Evolutionary conservation across 768 basidiomycete genomes (phyloP).

Genomic region (Coprinopsis sp.): DNA sequence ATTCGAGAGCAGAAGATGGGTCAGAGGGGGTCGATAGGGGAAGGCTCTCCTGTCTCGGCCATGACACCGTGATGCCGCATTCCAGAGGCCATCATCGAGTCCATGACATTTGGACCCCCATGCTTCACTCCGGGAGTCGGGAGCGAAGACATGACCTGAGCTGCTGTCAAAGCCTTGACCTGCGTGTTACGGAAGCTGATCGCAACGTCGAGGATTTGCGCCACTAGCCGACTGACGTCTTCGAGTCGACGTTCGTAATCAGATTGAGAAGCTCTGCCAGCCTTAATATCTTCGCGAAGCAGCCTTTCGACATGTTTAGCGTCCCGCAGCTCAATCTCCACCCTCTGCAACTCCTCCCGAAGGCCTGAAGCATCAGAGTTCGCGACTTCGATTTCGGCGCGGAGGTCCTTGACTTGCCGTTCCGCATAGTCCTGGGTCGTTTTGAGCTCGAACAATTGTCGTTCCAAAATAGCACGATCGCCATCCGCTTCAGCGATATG

Average conservation of each 20-base stretch:
- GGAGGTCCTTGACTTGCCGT: constrained; percentile 59
- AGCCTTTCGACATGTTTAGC: constrained; percentile 62
- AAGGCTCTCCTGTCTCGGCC: constrained; percentile 54
- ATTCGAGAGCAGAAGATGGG: constrained; percentile 64
- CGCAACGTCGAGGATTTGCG: constrained; percentile 78
- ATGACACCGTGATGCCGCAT: constrained; percentile 50
- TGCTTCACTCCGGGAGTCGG: constrained; percentile 44
- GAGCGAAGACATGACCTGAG: constrained; percentile 53
- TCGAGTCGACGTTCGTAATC: constrained; percentile 66
- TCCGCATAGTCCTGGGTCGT: constrained; percentile 57
- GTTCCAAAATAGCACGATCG: constrained; percentile 87
- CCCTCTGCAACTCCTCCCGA: constrained; percentile 67
- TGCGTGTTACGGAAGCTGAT: constrained; percentile 75
- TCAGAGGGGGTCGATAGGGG: constrained; percentile 78
- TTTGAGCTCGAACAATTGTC: constrained; percentile 74
- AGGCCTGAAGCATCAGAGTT: constrained; percentile 65
- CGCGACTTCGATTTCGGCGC: constrained; percentile 55
- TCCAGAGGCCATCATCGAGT: constrained; percentile 46
- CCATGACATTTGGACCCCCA: constrained; percentile 33
- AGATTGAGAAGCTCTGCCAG: constrained; percentile 63
- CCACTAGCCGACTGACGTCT: constrained; percentile 61
- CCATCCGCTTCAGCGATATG: constrained; percentile 92
- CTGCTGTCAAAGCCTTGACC: constrained; percentile 61
- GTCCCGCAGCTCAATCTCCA: constrained; percentile 67
- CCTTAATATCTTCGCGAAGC: constrained; percentile 68